Percentiles rank a stretch among this genome's conserved stretches.
Conservation (phyloP, 1,284 basidiomycete species). For the Sporisorium graminicola region DNA sequence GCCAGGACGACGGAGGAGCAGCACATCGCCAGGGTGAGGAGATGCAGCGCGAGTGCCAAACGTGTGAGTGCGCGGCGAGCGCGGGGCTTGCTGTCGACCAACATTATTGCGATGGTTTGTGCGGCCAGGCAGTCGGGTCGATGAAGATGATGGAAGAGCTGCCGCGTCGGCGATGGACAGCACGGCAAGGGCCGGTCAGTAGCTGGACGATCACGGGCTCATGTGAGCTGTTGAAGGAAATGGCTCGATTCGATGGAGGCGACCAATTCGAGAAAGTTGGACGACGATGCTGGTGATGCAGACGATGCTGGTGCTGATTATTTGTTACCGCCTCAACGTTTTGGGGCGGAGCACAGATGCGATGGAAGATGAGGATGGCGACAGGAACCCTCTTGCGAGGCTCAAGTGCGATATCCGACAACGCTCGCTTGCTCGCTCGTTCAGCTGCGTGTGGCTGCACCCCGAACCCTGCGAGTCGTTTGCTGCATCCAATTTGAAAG, state of each 20-base stretch:
- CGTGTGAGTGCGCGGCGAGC: slow-evolving; percentile 17
- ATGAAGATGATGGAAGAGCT: not conserved
- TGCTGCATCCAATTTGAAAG: no score
- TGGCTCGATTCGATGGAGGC: not conserved
- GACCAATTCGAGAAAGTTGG: not conserved
- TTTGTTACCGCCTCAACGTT: no score
- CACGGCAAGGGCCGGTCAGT: slow-evolving; percentile 8
- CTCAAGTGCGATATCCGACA: not conserved
- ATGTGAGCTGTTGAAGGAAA: slow-evolving; percentile 11
- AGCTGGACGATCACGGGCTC: slow-evolving; percentile 8
- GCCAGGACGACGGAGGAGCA: slow-evolving; percentile 4
- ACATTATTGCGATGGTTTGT: not conserved
- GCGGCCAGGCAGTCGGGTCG: not conserved
- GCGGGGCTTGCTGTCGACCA: not conserved
- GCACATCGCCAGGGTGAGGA: slow-evolving; percentile 7
- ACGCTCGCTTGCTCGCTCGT: no score
- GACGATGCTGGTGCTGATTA: no score
- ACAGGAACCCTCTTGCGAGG: not conserved
- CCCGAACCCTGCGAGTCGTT: not conserved
- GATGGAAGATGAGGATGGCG: not conserved
- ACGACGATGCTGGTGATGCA: not conserved
- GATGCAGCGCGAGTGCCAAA: not conserved
- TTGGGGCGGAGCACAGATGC: no score
- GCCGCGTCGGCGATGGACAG: not conserved
- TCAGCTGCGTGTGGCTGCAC: not conserved